Base-by-base conservation (phyloP, 495 filamentous ascomycete genomes). In the Extremus antarcticus region DNA sequence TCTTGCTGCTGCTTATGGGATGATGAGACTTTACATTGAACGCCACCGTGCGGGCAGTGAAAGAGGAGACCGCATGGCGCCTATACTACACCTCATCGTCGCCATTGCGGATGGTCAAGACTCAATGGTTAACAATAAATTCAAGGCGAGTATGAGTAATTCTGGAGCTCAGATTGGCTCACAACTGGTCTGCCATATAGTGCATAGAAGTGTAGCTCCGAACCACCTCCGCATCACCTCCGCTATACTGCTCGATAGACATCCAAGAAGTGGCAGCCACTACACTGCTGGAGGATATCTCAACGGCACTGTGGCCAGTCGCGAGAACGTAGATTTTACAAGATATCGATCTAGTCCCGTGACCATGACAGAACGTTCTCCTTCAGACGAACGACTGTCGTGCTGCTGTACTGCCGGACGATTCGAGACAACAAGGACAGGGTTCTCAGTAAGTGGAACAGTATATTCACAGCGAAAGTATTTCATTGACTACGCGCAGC, bases 11-110 rank as follows among this genome's bases (percentile, higher is more conserved):
- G 9, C 10, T 1, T 8, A 13, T 51, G 15, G 20, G 19, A 22
- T 50, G 17, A 29, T 2, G 24, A 16, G n/a, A 22, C 10, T 23
- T 1, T 53, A 54, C 58, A 25, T 53, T 29, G 54, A 43, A 3
- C 17, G 25, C 59, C 59, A 62, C 52, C 57, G 55, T 15, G 52
- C 29, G 17, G 55, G 29, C 23, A 55, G 53, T 25, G 55, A 62
- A 55, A 55, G 57, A 38, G 55, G 9, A 24, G 59, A 55, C 32
- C 59, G 59, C 51, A 48, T n/a, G 1, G 50, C 43, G 17, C 7
- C 11, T 48, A 21, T 7, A 15, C 21, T 3, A 21, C 20, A 25
- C 8, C 20, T 48, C 10, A 48, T 24, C 3, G 46, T 20, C 21
- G 20, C 9, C 46, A 48, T 48, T 3, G 7, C 17, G 19, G 8